Evolutionary conservation across 352 stramenopile species (phyloP), one percentile per base, ranked within the genome.

Genomic region (Pythium phragmitis): DNA sequence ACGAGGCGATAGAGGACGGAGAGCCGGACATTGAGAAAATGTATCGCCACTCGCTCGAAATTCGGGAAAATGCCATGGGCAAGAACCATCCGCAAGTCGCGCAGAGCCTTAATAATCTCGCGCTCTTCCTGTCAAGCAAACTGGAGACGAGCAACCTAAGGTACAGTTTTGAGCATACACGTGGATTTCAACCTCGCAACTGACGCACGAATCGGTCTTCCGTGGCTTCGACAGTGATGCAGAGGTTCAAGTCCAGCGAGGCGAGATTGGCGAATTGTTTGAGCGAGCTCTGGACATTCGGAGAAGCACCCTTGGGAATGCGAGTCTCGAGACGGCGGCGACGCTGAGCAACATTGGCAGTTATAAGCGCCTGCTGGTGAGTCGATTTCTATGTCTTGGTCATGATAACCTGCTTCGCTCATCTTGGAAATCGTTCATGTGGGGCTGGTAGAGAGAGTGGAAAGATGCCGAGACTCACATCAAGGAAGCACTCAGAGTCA

Each of bases 291-390:
- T 92, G 16, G 71, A 67, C 26, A 94, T 94, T 64, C 82, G 85
- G 43, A 74, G 83, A 5, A 89, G 69, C 12, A 88, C 72, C 11
- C 72, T 94, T 33, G 85, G 85, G 0, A 91, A 89, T 33, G 79
- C 84, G 41, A 94, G 80, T 65, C 85, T 91, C 16, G 85, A 94
- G 60, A 92, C 82, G 1, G 85, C 85, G 7, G 79, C 85, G 6
- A 94, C 82, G 13, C 58, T 94, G 7, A 94, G 89, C 68, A 94
- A 94, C 52, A 87, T 94, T 28, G 85, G 85, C 37, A 94, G 88
- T 65, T 90, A 88, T 72, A 92, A 92, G 65, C 80, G 82, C 28
- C 66, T 88, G 12, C 72, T 80, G 69, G 82, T 93, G 62, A 46
- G 67, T 65, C 21, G 33, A 17, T n/a, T 57, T 49, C 6, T 6